These are phyloP conservation scores for Fusarium sp. DNA, from an alignment of 2,329 filamentous ascomycete species.

Conservation along the genomic window DNA sequence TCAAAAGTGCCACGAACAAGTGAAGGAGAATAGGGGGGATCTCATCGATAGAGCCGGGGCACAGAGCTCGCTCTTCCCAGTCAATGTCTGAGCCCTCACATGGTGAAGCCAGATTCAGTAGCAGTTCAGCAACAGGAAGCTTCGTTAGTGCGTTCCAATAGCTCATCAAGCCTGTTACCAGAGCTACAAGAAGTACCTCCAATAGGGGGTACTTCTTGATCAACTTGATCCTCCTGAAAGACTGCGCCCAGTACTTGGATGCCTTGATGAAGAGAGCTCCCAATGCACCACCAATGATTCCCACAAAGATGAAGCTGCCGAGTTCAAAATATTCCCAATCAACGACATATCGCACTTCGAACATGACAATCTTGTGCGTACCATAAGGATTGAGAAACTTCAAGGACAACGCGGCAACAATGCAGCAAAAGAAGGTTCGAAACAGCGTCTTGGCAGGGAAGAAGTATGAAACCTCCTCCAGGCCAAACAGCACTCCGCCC, in stretches of 20 bases:
- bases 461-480: slow-evolving; percentile 97
- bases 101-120: slow-evolving; percentile 90
- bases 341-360: slow-evolving; percentile 87
- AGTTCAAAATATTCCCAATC: slow-evolving; percentile 98
- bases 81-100: slow-evolving; percentile 77
- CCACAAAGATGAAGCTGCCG: slow-evolving; percentile 83
- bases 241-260: slow-evolving; percentile 87
- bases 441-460: slow-evolving; percentile 98
- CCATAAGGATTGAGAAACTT: slow-evolving; percentile 98
- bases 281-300: slow-evolving; percentile 82
- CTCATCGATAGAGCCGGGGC: slow-evolving; percentile 75
- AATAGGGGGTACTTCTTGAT: slow-evolving; percentile 88
- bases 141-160: slow-evolving; percentile 96
- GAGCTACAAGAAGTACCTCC: slow-evolving; percentile 87
- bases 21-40: slow-evolving; percentile 82
- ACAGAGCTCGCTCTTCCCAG: slow-evolving; percentile 77
- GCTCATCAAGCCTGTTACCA: slow-evolving; percentile 84
- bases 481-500: slow-evolving; percentile 88
- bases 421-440: slow-evolving; percentile 97
- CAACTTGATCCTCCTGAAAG: slow-evolving; percentile 80
- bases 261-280: slow-evolving; percentile 98
- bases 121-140: slow-evolving; percentile 86
- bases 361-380: slow-evolving; percentile 95
- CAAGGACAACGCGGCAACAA: slow-evolving; percentile 87
- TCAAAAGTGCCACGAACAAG: slow-evolving; percentile 81